Evolutionary conservation across 2,329 filamentous ascomycete species (phyloP), one percentile per base, ranked within the genome.

Genomic region (Colletotrichum aenigma): DNA sequence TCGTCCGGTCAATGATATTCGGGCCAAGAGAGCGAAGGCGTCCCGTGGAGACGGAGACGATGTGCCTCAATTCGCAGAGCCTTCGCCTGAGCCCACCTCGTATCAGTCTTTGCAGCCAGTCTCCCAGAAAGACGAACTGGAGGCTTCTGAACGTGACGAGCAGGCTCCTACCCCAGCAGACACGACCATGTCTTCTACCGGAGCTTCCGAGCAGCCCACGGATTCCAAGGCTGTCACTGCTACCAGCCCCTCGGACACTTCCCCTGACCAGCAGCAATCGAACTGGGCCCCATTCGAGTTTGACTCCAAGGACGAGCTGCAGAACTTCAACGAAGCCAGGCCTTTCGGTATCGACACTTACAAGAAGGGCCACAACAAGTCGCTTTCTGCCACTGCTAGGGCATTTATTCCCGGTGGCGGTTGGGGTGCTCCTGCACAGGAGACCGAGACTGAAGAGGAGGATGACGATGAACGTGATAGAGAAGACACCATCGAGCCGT

Each of bases 1-100:
- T 18, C 91, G 92, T 30, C 84, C 90, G 24, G 71, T 71, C n/a
- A 91, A 94, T 72, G 91, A 93, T 74, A 92, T 91, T 26, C 92
- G 95, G 55, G 87, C 93, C 81, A 98, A 98, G 88, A 92, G 96
- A 82, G 92, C 92, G 77, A 92, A 93, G 78, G 92, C 91, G 75
- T 89, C 85, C 61, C 90, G 88, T 21, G 91, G 89, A 68, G 93
- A 94, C 80, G 93, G 91, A 21, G 93, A 97, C 79, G 91, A 93
- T 66, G 92, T 96, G 28, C 93, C 94, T 26, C 88, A 92, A 67
- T 98, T 97, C 83, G 95, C 95, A 10, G 88, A 91, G 67, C 89
- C 79, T 12, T 79, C 79, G 2, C 81, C 83, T 16, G 81, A 85
- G 6, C 79, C 82, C 1, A 74, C 58, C 7, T 62, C 48, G n/a